Base-by-base conservation (phyloP, 441 rosid species). In the Syzygium syzygioides region DNA sequence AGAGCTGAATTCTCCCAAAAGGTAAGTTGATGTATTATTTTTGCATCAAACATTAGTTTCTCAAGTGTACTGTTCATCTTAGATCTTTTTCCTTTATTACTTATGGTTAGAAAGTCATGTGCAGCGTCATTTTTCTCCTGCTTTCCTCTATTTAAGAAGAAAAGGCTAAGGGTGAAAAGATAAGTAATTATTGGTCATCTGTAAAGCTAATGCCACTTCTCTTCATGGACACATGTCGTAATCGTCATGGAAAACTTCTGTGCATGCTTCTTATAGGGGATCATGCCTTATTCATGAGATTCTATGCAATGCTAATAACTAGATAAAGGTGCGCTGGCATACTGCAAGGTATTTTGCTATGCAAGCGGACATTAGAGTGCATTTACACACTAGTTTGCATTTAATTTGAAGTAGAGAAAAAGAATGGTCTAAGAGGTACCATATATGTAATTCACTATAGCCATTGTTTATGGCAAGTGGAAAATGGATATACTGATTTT, bases 1-100 rank as follows among this genome's bases (percentile, higher is more conserved):
- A 97, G 94, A 92, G 96, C 96, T 85, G 99, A 98, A 88, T 98
- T 97, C 91, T 92, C 97, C 20, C 95, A 93, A 66, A 98, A 96
- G 95, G 99, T 96, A 91, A 91, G 88, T 86, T 25, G 32, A 26
- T 76, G 55, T 89, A 79, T 41, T 41, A 76, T 13, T 76, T 76
- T 41, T 76, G 52, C 52, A 41, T 76, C 1, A 23, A 26, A 23
- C 83, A 45, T 76, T 76, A 76, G 53, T 28, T 76, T 76, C 18
- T 6, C 83, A 76, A 76, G 83, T 41, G n/a, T 23, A 20, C 83
- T 76, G 30, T 18, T 76, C 52, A 76, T 76, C 53, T 41, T n/a
- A 76, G 83, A 76, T 76, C 52, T 12, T 76, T 76, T 76, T 41
- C 83, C n/a, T 76, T 76, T 41, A 76, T 3, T 23, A 12, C 53